phyloP scores from a whole-genome alignment of 2,329 filamentous ascomycete genomes.

The Fusarium incarnatum region DNA sequence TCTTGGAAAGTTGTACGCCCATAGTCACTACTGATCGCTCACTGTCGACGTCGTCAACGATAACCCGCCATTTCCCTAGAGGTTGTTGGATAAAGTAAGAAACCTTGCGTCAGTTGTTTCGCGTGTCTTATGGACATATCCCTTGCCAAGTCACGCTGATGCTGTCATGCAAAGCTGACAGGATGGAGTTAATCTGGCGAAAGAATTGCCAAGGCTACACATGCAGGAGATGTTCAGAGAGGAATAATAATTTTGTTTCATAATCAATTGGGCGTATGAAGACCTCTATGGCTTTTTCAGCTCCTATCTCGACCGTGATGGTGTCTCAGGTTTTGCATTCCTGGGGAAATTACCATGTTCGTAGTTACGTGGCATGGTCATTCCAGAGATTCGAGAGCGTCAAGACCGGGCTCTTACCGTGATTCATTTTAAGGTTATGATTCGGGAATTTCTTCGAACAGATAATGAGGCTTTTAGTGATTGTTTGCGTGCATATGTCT shows the following conservation, averaged over 20 bases:
- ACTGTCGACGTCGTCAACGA: background rate
- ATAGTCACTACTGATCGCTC: background rate
- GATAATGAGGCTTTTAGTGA: background rate
- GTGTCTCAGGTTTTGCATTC: slow-evolving; percentile 33
- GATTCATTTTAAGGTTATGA: slow-evolving; percentile 10
- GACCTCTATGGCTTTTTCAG: background rate
- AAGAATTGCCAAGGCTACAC: background rate
- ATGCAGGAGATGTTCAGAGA: background rate
- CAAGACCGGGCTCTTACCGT: background rate
- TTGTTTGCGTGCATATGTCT: slow-evolving; percentile 8
- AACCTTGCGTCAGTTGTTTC: slow-evolving; percentile 6
- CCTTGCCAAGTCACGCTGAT: slow-evolving; percentile 18
- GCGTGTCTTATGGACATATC: background rate
- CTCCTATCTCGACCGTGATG: background rate
- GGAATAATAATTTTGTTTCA: background rate
- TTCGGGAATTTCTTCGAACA: slow-evolving; percentile 1
- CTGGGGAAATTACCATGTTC: slow-evolving; percentile 29
- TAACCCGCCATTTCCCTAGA: background rate
- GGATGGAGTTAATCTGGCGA: background rate
- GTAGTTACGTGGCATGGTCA: slow-evolving; percentile 9
- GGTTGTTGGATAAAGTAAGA: background rate
- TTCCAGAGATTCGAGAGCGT: slow-evolving; percentile 11
- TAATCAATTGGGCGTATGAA: background rate
- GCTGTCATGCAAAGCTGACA: background rate
- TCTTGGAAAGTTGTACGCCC: background rate